Base-by-base conservation (phyloP, 176 grass and related monocot genomes). In the Paspalum notatum region DNA sequence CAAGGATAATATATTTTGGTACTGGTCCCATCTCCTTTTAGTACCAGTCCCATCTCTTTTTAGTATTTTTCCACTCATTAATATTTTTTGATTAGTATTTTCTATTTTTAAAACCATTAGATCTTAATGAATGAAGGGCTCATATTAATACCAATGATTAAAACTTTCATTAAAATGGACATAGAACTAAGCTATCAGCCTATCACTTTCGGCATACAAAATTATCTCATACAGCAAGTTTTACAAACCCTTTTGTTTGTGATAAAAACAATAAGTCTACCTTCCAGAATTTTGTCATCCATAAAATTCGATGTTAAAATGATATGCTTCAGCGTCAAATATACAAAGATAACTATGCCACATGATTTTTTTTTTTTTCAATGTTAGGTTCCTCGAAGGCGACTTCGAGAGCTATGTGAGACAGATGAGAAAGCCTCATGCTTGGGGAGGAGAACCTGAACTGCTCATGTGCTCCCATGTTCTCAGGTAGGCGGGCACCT, bases 401-500 rank as follows among this genome's bases (percentile, higher is more conserved):
- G 87, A 91, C 87, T 99, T 99, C 46, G 96, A 99, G 66, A 86
- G 81, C 66, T 99, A 99, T 80, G 90, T 95, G 51, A 91, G 22
- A 6, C 91, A 80, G 86, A 99, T 99, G 57, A 93, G 96, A 71
- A 91, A 91, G 56, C 90, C 92, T 67, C 90, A 99, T 74, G 89
- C 86, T 66, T 95, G 96, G 96, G 96, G 96, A 59, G 92, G 92
- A 49, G 96, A 99, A 64, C 92, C 96, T 44, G 96, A 99, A 50
- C 60, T 93, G 62, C 72, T 99, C 32, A 99, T 99, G 92, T 99
- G 92, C 80, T 93, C 92, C 15, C 96, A 99, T 84, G 96, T 99
- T 83, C 92, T 99, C 63, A 49, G 56, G 96, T 99, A 75, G 66
- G 76, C 22, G 1, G 14, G 22, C 22, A 66, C 18, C 70, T 25